phyloP scores from a whole-genome alignment of 2,329 filamentous ascomycete genomes.

The Clarireedia homoeocarpa region DNA sequence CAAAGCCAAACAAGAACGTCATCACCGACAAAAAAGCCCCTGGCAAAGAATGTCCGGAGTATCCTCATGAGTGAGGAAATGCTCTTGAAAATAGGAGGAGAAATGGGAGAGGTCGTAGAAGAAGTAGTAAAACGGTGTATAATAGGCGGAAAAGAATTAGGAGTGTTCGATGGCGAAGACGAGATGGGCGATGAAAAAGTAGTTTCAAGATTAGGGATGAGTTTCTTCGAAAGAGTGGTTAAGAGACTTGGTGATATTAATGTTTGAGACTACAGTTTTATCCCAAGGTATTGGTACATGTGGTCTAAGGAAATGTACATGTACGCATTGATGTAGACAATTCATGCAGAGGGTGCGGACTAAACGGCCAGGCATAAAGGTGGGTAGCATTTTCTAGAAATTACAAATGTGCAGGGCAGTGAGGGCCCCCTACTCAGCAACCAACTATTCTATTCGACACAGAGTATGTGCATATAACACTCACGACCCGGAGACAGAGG shows the following conservation, averaged over 20 bases:
- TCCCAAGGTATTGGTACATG: not conserved
- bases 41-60: slow-evolving; percentile 31
- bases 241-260: slow-evolving; percentile 32
- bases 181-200: slow-evolving; percentile 34
- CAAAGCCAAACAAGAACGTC: not conserved
- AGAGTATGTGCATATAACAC: no score
- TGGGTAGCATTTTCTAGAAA: no score
- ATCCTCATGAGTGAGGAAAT: slow-evolving; percentile 30
- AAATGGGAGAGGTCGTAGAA: slow-evolving; percentile 36
- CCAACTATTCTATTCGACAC: no score
- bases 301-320: not conserved
- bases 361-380: no score
- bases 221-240: slow-evolving; percentile 39
- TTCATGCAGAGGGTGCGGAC: no score
- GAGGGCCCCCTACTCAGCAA: no score
- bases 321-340: no score
- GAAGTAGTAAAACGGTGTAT: slow-evolving; percentile 33
- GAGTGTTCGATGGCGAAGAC: slow-evolving; percentile 32
- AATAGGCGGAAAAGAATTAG: slow-evolving; percentile 31
- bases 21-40: slow-evolving; percentile 9
- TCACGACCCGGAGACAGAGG: no score
- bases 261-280: slow-evolving; percentile 11
- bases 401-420: no score
- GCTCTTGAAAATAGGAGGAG: slow-evolving; percentile 31
- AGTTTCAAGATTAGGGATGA: slow-evolving; percentile 34